Base-by-base conservation (phyloP, 2,329 filamentous ascomycete species). In the Decorospora gaudefroyi region DNA sequence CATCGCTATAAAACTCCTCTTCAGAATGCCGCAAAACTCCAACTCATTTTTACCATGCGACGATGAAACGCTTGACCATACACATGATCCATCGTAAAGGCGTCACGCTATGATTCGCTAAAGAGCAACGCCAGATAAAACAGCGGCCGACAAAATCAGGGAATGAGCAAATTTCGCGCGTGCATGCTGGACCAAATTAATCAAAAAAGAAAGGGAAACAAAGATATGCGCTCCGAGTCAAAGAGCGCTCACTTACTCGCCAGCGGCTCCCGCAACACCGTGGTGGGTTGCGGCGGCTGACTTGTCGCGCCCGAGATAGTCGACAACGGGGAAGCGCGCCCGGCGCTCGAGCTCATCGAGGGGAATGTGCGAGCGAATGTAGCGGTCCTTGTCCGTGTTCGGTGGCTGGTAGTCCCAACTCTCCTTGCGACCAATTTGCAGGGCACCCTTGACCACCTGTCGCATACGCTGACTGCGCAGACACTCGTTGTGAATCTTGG, bases 331-430 rank as follows among this genome's bases (percentile, higher is more conserved):
- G 72, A 78, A 93, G 29, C 88, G 80, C 27, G 88, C 88, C 49
- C 81, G 81, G 42, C 87, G 80, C 75, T 93, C 88, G 5, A 93
- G 77, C 43, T 90, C 86, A 63, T 93, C 88, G 1, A 93, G 80
- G 12, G 87, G 84, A 59, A 90, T 86, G 65, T 88, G 86, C 22
- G 85, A 89, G 43, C 91, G 87, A 61, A 96, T 95, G 71, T 74
- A 84, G 77, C 86, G 87, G 55, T 82, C 76, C 33, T 78, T 75
- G 17, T 85, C 87, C 61, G 88, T 82, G 55, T 88, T 83, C 3
- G 78, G 73, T 0, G 90, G 90, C 72, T 91, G 81, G 72, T 86
- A 87, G 71, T 96, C 91, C 91, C 91, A 96, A 65, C 84, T 81
- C 26, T 87, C 87, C 37, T 59, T 57, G 11, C 57, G 60, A 42